Conservation (phyloP, 805 yeast genomes). For the Saccharomyces kudriavzevii region DNA sequence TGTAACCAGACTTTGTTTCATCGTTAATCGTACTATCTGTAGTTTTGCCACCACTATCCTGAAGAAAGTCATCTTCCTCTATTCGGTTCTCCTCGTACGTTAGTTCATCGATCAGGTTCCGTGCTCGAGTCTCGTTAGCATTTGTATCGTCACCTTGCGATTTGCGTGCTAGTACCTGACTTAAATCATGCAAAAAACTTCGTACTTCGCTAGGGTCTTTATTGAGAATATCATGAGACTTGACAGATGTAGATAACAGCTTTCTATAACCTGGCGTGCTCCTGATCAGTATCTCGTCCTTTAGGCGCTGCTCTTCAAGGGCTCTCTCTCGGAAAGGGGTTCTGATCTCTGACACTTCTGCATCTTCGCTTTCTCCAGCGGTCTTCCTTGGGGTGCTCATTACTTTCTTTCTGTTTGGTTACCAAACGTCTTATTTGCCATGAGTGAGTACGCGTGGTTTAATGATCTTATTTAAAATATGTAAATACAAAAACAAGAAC, state of each 20-base stretch:
- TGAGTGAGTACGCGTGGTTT: background rate
- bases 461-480: background rate
- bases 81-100: background rate
- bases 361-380: conserved; percentile 1
- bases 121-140: background rate
- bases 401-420: background rate
- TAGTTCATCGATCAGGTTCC: conserved; percentile 1
- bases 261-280: conserved; percentile 18
- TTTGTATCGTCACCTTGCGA: conserved; percentile 6
- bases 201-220: conserved; percentile 15
- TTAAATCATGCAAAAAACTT: conserved; percentile 18
- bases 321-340: conserved; percentile 24
- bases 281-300: conserved; percentile 14
- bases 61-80: conserved; percentile 2
- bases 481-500: background rate
- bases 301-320: conserved; percentile 15
- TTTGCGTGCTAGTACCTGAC: conserved; percentile 13
- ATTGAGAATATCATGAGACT: conserved; percentile 2
- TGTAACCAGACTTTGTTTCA: background rate
- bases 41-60: background rate
- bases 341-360: conserved; percentile 5
- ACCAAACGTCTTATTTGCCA: background rate
- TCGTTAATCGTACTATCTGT: background rate
- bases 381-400: conserved; percentile 13
- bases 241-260: background rate